Conservation (phyloP, 768 basidiomycete genomes). For the Leucocoprinus leucothites region DNA sequence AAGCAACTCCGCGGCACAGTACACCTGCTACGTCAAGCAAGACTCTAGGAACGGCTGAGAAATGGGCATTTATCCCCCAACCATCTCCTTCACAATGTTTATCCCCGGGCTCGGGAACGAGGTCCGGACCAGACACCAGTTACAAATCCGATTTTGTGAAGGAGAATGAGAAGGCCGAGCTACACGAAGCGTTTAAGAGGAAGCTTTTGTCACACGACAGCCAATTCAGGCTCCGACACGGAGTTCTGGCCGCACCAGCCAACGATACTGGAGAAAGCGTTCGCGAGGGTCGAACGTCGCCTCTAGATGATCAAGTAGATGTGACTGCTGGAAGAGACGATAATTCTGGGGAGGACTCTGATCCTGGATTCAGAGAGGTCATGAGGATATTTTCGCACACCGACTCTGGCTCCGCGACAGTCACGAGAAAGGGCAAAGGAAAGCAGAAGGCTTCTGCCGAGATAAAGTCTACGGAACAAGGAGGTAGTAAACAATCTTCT, state of each 20-base stretch:
- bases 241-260: constrained; percentile 4
- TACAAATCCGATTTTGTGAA: background rate
- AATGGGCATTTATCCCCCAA: constrained; percentile 7
- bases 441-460: constrained; percentile 24
- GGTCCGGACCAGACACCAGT: background rate
- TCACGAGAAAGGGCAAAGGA: constrained; percentile 27
- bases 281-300: constrained; percentile 1
- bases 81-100: background rate
- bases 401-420: constrained; percentile 14
- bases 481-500: constrained; percentile 18
- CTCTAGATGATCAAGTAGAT: constrained; percentile 4
- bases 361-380: constrained; percentile 46
- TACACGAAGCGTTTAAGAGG: constrained; percentile 44
- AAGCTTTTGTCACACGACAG: constrained; percentile 49
- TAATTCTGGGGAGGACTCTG: constrained; percentile 27
- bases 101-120: background rate
- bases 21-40: background rate
- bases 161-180: constrained; percentile 20
- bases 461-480: background rate
- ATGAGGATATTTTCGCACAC: constrained; percentile 41
- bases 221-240: constrained; percentile 25
- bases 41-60: constrained; percentile 1
- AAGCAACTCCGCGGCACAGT: background rate
- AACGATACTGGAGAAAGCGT: constrained; percentile 12
- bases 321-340: background rate